These are phyloP conservation scores for Clathrus columnatus DNA, from an alignment of 768 basidiomycete genomes.

Conservation along the genomic window DNA sequence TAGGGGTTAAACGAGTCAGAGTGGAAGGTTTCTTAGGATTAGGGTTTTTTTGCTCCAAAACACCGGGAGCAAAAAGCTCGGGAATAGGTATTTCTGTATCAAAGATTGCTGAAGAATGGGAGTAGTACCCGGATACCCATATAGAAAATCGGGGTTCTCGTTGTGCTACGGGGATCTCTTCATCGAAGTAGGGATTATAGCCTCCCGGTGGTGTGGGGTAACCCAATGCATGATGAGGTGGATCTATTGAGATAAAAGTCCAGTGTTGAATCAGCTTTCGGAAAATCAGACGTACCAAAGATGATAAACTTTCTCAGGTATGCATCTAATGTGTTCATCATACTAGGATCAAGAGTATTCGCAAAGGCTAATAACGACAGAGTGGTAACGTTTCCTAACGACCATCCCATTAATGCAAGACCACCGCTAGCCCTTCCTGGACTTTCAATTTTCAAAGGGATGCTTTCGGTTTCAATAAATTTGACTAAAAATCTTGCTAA, in stretches of 20 bases:
- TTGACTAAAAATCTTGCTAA: constrained; percentile 26
- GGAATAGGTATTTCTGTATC: background rate
- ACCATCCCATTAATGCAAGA: constrained; percentile 28
- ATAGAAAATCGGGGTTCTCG: background rate
- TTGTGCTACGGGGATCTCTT: background rate
- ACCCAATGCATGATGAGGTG: constrained; percentile 1
- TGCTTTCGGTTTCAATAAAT: constrained; percentile 23
- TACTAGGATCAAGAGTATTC: constrained; percentile 16
- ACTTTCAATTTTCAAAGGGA: constrained; percentile 21
- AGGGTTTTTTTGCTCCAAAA: background rate
- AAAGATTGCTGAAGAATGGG: background rate
- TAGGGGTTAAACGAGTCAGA: background rate
- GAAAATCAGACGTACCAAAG: constrained; percentile 18
- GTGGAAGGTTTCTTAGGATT: background rate
- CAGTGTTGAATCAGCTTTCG: background rate
- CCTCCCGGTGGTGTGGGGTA: background rate
- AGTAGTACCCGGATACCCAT: constrained; percentile 5
- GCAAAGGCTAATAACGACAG: constrained; percentile 20
- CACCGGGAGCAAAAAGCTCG: constrained; percentile 2
- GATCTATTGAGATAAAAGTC: background rate
- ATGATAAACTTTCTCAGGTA: constrained; percentile 24
- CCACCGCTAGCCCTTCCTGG: constrained; percentile 21
- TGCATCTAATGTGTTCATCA: constrained; percentile 13
- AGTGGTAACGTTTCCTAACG: constrained; percentile 22
- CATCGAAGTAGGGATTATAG: constrained; percentile 3